These are phyloP conservation scores for Clonostachys solani DNA, from an alignment of 2,329 filamentous ascomycete species.

Conservation along the genomic window DNA sequence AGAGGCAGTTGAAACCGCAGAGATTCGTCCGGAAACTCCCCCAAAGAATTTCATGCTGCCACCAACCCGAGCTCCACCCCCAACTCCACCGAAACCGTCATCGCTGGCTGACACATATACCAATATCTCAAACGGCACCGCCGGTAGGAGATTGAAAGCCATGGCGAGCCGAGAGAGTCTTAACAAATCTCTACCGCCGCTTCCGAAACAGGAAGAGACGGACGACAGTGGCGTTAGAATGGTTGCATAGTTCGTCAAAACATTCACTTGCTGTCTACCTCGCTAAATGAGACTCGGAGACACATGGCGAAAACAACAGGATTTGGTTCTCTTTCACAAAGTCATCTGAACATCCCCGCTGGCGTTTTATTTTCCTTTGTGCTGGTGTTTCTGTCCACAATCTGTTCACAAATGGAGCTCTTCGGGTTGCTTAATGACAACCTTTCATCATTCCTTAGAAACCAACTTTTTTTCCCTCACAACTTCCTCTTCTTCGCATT, in stretches of 20 bases:
- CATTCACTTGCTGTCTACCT: slow-evolving; percentile 1
- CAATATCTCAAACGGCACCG: no score
- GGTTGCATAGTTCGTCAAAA: slow-evolving; percentile 18
- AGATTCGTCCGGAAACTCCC: slow-evolving; percentile 33
- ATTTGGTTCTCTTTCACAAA: slow-evolving; percentile 1
- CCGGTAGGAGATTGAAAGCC: slow-evolving; percentile 6
- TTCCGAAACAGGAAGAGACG: slow-evolving; percentile 34
- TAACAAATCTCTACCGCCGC: slow-evolving; percentile 55
- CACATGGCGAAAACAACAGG: not conserved
- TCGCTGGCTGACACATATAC: no score
- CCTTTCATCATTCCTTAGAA: no score
- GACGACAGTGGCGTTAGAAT: slow-evolving; percentile 19
- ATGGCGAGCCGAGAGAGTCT: slow-evolving; percentile 50
- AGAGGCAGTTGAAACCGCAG: slow-evolving; percentile 72
- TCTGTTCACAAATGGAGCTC: not conserved
- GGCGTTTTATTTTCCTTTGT: not conserved
- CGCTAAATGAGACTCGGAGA: not conserved
- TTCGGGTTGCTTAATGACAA: no score
- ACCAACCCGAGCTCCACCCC: slow-evolving; percentile 36
- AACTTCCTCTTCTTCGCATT: no score
- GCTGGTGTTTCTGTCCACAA: no score
- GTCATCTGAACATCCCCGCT: not conserved
- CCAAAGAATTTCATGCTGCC: slow-evolving; percentile 31
- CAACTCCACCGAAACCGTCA: slow-evolving; percentile 22
- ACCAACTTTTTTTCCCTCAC: no score